Percentiles rank a stretch among this genome's conserved stretches.
Conservation (phyloP, 1,139 yeast genomes). For the Blastobotrys raffinosifermentans region DNA sequence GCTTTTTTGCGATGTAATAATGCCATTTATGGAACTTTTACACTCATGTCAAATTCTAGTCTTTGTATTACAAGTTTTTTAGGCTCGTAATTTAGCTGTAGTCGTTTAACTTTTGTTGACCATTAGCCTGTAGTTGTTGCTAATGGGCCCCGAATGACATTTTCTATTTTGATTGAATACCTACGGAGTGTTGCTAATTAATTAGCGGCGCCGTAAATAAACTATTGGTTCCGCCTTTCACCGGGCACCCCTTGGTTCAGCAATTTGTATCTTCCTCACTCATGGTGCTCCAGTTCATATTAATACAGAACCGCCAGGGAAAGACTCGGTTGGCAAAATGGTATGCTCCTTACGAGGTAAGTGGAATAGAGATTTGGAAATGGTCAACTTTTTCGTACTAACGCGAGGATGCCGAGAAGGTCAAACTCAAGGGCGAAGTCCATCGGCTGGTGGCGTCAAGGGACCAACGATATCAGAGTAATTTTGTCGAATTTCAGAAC, state of each 20-base stretch:
- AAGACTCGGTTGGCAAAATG: constrained; percentile 81
- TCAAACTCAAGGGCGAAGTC: constrained; percentile 53
- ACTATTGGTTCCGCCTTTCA: too few relatives aligned
- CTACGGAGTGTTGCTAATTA: too few relatives aligned
- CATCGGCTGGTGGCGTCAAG: constrained; percentile 75
- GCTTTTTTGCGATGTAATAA: constrained; percentile 9
- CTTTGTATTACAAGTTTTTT: too few relatives aligned
- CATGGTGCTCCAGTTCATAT: constrained; percentile 73
- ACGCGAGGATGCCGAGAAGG: constrained; percentile 46
- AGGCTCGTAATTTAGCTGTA: too few relatives aligned
- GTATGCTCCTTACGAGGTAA: constrained; percentile 44
- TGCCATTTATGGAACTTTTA: neutral
- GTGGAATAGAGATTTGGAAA: constrained; percentile 13
- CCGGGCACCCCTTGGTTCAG: too few relatives aligned
- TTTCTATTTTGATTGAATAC: too few relatives aligned
- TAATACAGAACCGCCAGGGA: constrained; percentile 91
- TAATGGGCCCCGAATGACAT: too few relatives aligned
- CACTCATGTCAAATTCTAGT: too few relatives aligned
- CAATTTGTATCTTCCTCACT: too few relatives aligned
- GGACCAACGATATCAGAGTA: constrained; percentile 68
- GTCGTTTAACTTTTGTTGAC: too few relatives aligned
- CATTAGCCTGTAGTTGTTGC: too few relatives aligned
- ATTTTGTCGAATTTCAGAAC: constrained; percentile 47
- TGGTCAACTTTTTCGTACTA: neutral
- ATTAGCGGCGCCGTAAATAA: too few relatives aligned